Percentiles rank a stretch among this genome's conserved stretches.
Conservation (phyloP, 805 yeast species). For the Maudiozyma saulgeensis region DNA sequence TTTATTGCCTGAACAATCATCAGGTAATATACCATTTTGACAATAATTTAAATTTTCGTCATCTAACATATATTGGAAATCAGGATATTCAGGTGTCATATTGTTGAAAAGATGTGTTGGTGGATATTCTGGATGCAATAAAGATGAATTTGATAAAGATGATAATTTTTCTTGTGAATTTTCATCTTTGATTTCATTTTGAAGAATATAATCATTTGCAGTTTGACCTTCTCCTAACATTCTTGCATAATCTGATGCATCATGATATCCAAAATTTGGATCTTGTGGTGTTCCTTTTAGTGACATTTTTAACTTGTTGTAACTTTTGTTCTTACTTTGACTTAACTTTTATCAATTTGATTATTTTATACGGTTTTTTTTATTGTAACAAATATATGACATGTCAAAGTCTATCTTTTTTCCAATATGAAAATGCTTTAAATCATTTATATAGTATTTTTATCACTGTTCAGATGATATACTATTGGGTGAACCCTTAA, state of each 20-base stretch:
- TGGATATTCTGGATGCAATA: constrained; percentile 5
- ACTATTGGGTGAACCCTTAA: too few relatives aligned
- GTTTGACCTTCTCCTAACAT: constrained; percentile 10
- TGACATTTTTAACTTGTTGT: not conserved
- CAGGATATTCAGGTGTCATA: constrained; percentile 1
- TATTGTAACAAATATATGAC: too few relatives aligned
- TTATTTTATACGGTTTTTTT: too few relatives aligned
- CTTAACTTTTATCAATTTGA: not conserved
- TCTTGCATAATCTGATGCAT: constrained; percentile 4
- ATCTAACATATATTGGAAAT: constrained; percentile 6
- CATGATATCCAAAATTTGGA: constrained; percentile 4
- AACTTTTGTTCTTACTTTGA: not conserved
- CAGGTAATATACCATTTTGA: constrained; percentile 5
- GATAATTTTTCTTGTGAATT: not conserved
- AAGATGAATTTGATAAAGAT: not conserved
- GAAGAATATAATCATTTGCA: constrained; percentile 4
- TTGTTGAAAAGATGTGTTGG: constrained; percentile 6
- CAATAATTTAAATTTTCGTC: constrained; percentile 1
- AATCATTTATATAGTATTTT: too few relatives aligned
- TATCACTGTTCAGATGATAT: too few relatives aligned
- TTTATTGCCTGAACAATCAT: constrained; percentile 1
- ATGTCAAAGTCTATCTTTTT: too few relatives aligned
- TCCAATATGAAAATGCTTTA: too few relatives aligned
- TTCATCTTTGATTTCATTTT: not conserved
- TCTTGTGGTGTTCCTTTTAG: not conserved